Evolutionary conservation across 345 rosid genomes (phyloP).

Genomic region (Iberis pinnata): DNA sequence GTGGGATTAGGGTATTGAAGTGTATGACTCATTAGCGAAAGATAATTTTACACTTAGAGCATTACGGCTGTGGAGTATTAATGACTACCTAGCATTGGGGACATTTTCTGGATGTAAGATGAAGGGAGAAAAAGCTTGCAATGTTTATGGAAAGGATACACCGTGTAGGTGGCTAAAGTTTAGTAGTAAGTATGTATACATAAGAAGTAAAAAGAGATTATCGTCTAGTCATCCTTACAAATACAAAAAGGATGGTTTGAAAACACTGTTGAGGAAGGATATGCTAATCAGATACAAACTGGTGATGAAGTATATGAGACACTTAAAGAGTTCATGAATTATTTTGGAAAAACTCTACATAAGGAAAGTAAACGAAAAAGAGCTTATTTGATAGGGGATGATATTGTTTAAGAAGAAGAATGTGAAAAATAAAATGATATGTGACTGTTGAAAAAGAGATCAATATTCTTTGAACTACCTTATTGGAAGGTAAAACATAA

Average conservation of each 20-base stretch:
- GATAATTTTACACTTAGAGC: conserved; percentile 2
- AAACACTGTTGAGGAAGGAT: too few species aligned
- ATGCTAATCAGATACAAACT: too few species aligned
- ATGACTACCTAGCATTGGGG: conserved; percentile 1
- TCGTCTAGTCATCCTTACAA: too few species aligned
- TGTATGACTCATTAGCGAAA: neutral
- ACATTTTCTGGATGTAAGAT: neutral
- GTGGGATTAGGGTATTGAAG: neutral
- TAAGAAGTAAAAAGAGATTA: too few species aligned
- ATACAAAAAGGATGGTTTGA: too few species aligned
- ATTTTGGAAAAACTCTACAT: neutral
- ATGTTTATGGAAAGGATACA: neutral
- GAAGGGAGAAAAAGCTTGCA: too few species aligned
- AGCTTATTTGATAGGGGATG: neutral
- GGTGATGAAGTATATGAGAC: neutral
- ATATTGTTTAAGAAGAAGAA: conserved; percentile 1
- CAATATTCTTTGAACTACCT: conserved; percentile 2
- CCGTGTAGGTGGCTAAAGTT: neutral
- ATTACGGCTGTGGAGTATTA: conserved; percentile 1
- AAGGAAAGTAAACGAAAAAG: neutral
- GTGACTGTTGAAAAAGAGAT: conserved; percentile 3
- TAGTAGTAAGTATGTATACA: neutral
- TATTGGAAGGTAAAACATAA: neutral
- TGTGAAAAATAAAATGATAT: conserved; percentile 1
- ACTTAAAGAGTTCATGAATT: neutral